Evolutionary conservation across 2,329 filamentous ascomycete species (phyloP).

Genomic region (Nectriaceae sp.): DNA sequence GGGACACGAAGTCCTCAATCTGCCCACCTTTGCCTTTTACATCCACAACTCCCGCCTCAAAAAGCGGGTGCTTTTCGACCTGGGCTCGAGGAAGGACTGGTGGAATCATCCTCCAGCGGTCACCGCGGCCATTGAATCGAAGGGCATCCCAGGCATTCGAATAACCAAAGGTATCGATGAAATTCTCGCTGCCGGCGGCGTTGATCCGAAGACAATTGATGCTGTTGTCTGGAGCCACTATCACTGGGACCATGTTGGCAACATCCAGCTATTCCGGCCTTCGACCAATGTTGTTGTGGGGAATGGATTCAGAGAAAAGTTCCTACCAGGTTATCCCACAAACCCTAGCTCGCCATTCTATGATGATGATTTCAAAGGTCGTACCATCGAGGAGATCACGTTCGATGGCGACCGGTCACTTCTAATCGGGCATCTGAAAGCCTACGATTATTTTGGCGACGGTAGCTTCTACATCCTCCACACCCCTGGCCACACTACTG

Average conservation of each 20-base stretch:
- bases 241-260: constrained; percentile 1
- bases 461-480: constrained; percentile 27
- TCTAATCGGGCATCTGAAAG: too few species aligned
- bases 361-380: too few species aligned
- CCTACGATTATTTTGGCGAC: constrained; percentile 29
- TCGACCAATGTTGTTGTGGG: not conserved
- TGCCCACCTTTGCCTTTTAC: not conserved
- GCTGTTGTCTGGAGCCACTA: not conserved
- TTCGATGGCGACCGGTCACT: too few species aligned
- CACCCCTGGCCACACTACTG: constrained; percentile 23
- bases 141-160: not conserved
- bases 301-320: not conserved
- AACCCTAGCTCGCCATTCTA: not conserved
- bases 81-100: not conserved
- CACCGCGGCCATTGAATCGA: not conserved
- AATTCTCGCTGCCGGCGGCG: not conserved
- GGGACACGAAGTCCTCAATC: not conserved
- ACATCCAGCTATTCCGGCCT: not conserved
- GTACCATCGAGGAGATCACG: too few species aligned
- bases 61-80: not conserved
- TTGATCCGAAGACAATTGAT: not conserved
- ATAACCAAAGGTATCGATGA: not conserved
- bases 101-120: not conserved
- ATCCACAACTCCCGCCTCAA: not conserved
- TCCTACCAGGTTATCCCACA: not conserved